Evolutionary conservation across 2,329 filamentous ascomycete genomes (phyloP).

Genomic region (Pseudogymnoascus destructans): DNA sequence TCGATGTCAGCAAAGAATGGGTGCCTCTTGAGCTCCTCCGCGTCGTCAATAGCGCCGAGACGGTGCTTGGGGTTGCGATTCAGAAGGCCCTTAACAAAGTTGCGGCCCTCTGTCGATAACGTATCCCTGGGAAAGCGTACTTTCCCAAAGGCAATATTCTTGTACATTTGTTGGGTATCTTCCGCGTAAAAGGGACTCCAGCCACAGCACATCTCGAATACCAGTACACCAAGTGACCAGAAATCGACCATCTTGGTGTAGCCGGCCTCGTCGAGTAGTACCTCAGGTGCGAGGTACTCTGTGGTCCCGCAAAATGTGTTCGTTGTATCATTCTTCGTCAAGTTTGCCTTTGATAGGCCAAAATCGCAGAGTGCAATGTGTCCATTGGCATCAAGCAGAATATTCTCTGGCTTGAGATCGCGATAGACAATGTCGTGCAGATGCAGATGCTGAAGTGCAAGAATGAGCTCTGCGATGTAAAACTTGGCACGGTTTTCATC

Average conservation of each 20-base stretch:
- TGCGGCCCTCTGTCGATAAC: constrained; percentile 83
- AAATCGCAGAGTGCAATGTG: constrained; percentile 98
- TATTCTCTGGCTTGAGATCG: constrained; percentile 95
- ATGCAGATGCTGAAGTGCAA: constrained; percentile 89
- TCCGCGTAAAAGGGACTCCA: constrained; percentile 99
- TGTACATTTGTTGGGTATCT: constrained; percentile 99
- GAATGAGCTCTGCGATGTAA: constrained; percentile 94
- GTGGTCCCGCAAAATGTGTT: constrained; percentile 99
- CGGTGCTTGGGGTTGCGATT: constrained; percentile 96
- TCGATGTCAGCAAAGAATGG: constrained; percentile 91
- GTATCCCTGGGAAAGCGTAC: constrained; percentile 93
- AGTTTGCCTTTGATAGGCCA: constrained; percentile 90
- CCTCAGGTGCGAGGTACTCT: constrained; percentile 91
- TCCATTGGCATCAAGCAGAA: constrained; percentile 88
- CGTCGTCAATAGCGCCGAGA: constrained; percentile 79
- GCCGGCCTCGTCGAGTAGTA: constrained; percentile 86
- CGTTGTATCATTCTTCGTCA: constrained; percentile 93
- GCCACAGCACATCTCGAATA: constrained; percentile 99
- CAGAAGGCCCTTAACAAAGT: constrained; percentile 93
- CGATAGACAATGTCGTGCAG: constrained; percentile 96
- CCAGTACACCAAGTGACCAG: constrained; percentile 92
- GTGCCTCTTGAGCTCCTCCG: constrained; percentile 85
- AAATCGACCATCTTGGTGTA: constrained; percentile 99
- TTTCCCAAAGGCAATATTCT: constrained; percentile 99
- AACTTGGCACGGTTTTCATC: constrained; percentile 93